These are phyloP conservation scores for Odonthalia washingtoniensis DNA, from an alignment of 31 red algal species.

Conservation along the genomic window DNA sequence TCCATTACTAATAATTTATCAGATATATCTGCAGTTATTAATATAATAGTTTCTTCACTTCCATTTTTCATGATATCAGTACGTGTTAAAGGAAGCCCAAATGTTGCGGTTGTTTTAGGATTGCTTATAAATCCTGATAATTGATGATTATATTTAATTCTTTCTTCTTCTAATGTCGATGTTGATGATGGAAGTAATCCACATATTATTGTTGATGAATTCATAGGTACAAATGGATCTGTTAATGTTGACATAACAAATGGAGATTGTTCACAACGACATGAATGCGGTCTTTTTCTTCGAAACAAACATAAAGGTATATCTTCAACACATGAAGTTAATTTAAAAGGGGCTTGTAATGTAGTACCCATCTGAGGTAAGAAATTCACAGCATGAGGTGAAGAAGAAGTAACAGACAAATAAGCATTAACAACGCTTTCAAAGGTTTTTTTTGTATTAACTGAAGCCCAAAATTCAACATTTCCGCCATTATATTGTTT, in stretches of 20 bases:
- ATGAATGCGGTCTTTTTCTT: slow-evolving; percentile 74
- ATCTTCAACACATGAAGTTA: slow-evolving; percentile 79
- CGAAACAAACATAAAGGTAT: slow-evolving; percentile 78
- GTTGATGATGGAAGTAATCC: slow-evolving; percentile 65
- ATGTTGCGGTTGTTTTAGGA: slow-evolving; percentile 11
- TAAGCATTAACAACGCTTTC: slow-evolving; percentile 91
- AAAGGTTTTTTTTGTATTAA: slow-evolving; percentile 69
- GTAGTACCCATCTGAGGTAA: slow-evolving; percentile 89
- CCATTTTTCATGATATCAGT: slow-evolving; percentile 33
- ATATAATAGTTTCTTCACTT: slow-evolving; percentile 23
- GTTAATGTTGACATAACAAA: slow-evolving; percentile 78
- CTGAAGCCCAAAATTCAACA: slow-evolving; percentile 77
- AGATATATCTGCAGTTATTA: slow-evolving; percentile 51
- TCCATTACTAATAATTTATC: slow-evolving; percentile 68
- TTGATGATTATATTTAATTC: slow-evolving; percentile 19
- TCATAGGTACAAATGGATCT: slow-evolving; percentile 80
- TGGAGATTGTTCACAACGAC: slow-evolving; percentile 92
- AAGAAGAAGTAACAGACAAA: slow-evolving; percentile 78
- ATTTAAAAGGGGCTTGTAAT: slow-evolving; percentile 93
- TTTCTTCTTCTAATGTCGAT: slow-evolving; percentile 4
- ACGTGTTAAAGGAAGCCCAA: slow-evolving; percentile 68
- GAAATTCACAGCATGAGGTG: too few relatives aligned
- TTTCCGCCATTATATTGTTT: slow-evolving; percentile 10
- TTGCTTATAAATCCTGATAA: slow-evolving; percentile 11
- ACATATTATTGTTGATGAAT: slow-evolving; percentile 71